phyloP scores from a whole-genome alignment of 768 basidiomycete species.

The Tylopilus vinaceipallidus region DNA sequence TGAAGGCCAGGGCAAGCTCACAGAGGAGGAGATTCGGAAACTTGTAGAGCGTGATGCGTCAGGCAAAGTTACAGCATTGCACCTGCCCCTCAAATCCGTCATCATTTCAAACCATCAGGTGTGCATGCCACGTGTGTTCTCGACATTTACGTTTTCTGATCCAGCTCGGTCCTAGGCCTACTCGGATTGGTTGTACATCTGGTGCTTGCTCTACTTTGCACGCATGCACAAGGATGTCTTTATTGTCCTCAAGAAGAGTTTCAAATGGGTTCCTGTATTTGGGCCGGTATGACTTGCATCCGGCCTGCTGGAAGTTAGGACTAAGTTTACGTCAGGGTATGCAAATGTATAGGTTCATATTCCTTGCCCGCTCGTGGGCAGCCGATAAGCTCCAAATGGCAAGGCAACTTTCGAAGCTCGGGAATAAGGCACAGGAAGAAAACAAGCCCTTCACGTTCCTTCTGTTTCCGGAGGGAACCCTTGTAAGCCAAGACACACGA shows the following conservation, averaged over 20 bases:
- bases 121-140: slow-evolving; percentile 9
- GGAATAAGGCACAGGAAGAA: slow-evolving; percentile 61
- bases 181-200: slow-evolving; percentile 86
- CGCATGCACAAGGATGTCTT: slow-evolving; percentile 69
- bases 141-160: slow-evolving; percentile 4
- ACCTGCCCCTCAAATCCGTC: slow-evolving; percentile 77
- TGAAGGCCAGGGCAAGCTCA: slow-evolving; percentile 62
- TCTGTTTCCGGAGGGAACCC: slow-evolving; percentile 94
- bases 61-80: slow-evolving; percentile 59
- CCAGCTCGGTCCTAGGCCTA: slow-evolving; percentile 49
- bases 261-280: slow-evolving; percentile 82
- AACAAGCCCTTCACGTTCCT: slow-evolving; percentile 77
- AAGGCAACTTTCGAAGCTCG: slow-evolving; percentile 64
- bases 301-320: background rate
- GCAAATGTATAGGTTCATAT: slow-evolving; percentile 94
- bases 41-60: slow-evolving; percentile 54
- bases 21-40: slow-evolving; percentile 53
- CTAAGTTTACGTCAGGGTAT: slow-evolving; percentile 56
- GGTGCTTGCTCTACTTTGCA: slow-evolving; percentile 76
- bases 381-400: slow-evolving; percentile 73
- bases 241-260: slow-evolving; percentile 90
- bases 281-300: slow-evolving; percentile 67
- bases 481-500: slow-evolving; percentile 83
- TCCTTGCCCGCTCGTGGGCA: slow-evolving; percentile 88
- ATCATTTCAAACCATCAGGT: slow-evolving; percentile 95